These are phyloP conservation scores for Penicillium digitatum DNA, from an alignment of 2,329 filamentous ascomycete species.

Conservation along the genomic window DNA sequence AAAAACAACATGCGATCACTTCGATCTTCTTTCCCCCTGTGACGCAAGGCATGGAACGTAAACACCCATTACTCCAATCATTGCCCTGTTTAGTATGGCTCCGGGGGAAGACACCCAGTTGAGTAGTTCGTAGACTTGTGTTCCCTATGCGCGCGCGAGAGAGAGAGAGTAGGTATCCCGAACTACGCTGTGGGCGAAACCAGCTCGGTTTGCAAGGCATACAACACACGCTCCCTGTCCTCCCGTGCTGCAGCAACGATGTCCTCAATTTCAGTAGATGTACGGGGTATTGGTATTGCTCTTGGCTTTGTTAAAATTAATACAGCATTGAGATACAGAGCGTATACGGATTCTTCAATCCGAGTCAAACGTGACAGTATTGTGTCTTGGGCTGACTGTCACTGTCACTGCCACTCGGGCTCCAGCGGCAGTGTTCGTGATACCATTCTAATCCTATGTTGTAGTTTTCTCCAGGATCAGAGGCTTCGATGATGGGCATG, in stretches of 20 bases:
- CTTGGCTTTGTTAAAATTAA: slow-evolving; percentile 1
- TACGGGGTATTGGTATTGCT: not conserved
- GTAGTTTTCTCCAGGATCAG: not conserved
- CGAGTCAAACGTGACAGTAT: not conserved
- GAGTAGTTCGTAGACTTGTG: not conserved
- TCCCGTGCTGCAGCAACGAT: not conserved
- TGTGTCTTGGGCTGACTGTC: not conserved
- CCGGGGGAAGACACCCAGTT: not conserved
- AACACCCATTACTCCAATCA: not conserved
- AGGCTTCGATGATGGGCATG: not conserved
- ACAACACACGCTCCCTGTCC: slow-evolving; percentile 1
- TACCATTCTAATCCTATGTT: not conserved
- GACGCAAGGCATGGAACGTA: slow-evolving; percentile 1
- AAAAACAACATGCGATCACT: not conserved
- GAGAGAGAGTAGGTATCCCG: not conserved
- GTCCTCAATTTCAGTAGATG: not conserved
- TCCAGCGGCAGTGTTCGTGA: not conserved
- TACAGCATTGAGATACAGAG: not conserved
- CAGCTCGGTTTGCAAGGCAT: not conserved
- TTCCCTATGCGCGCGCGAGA: not conserved
- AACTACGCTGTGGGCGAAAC: not conserved
- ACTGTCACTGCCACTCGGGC: slow-evolving; percentile 5
- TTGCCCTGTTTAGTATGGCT: not conserved
- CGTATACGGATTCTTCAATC: not conserved
- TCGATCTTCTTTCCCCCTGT: not conserved